phyloP scores from a whole-genome alignment of 2,329 filamentous ascomycete genomes.

The Talaromyces sp. region DNA sequence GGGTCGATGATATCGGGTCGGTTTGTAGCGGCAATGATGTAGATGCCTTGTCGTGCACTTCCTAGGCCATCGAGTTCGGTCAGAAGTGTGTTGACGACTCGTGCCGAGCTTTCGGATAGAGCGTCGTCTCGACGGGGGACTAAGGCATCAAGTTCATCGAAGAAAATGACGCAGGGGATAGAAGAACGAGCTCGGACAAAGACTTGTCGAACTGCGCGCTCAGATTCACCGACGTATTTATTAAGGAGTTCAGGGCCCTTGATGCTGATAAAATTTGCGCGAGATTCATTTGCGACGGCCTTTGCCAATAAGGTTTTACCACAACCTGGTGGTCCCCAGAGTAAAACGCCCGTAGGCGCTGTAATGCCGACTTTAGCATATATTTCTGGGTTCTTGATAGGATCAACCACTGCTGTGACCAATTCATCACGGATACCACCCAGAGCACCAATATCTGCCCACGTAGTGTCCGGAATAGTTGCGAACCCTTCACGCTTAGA shows the following conservation, averaged over 20 bases:
- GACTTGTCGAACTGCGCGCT: constrained; percentile 86
- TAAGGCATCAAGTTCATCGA: constrained; percentile 92
- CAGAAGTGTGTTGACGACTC: constrained; percentile 91
- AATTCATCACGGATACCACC: constrained; percentile 75
- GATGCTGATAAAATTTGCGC: constrained; percentile 97
- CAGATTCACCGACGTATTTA: constrained; percentile 96
- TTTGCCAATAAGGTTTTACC: constrained; percentile 96
- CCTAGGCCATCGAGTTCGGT: constrained; percentile 86
- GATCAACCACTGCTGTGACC: constrained; percentile 79
- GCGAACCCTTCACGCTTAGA: constrained; percentile 92
- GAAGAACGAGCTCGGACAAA: constrained; percentile 84
- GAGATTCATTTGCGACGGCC: constrained; percentile 89
- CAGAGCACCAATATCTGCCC: constrained; percentile 86
- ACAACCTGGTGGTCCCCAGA: constrained; percentile 95
- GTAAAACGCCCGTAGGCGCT: constrained; percentile 78
- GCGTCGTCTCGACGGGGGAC: constrained; percentile 77
- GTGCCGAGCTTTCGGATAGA: constrained; percentile 74
- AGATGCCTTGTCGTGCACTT: constrained; percentile 75
- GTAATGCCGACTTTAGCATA: constrained; percentile 75
- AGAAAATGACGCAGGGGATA: constrained; percentile 92
- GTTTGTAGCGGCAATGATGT: constrained; percentile 93
- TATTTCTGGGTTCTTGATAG: constrained; percentile 75
- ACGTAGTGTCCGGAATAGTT: constrained; percentile 88
- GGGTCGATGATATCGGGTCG: constrained; percentile 94
- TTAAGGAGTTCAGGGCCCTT: constrained; percentile 95